Base-by-base conservation (phyloP, 768 basidiomycete genomes). In the Sarcomyxa edulis region DNA sequence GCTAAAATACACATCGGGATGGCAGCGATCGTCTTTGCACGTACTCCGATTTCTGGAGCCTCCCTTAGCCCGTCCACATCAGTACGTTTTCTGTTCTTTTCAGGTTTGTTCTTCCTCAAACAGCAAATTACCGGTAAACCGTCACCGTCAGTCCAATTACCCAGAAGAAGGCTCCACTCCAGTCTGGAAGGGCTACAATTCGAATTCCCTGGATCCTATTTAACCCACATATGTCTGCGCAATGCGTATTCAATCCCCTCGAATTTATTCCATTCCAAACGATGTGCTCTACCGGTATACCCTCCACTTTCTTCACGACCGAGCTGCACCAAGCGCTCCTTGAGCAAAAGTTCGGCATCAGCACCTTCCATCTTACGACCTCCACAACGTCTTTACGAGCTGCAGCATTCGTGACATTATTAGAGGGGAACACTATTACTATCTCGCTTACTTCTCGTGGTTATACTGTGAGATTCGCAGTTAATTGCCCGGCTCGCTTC, bases 281-380 rank as follows among this genome's bases (percentile, higher is more conserved):
- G 16, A 51, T 50, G 48, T 38, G 25, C 22, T 35, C 51, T 18
- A 47, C 47, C 4, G 35, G 45, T 30, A 39, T 48, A 11, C 38
- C 59, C 6, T 36, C 56, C 7, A 48, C 56, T 14, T 72, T 75
- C 50, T 70, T 56, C 48, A 50, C 63, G 40, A 53, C 62, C 39
- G 83, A 86, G 53, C 64, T 86, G 14, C 58, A 58, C 15, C 61
- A 65, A 16, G 72, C 76, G 18, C 65, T 86, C 24, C 56, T 56
- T 22, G 82, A 84, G 48, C 77, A 84, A 44, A 59, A 68, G 4
- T 79, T 75, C 47, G 76, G 74, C 12, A 67, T 84, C 43, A 49
- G 61, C 27, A 57, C 61, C 44, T 83, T 68, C 48, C 59, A 64
- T 3, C 49, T 79, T 33, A 48, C 52, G 15, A 50, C 59, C 32